phyloP scores from a whole-genome alignment of 164 flowering plant genomes.

The Berberis thunbergii region DNA sequence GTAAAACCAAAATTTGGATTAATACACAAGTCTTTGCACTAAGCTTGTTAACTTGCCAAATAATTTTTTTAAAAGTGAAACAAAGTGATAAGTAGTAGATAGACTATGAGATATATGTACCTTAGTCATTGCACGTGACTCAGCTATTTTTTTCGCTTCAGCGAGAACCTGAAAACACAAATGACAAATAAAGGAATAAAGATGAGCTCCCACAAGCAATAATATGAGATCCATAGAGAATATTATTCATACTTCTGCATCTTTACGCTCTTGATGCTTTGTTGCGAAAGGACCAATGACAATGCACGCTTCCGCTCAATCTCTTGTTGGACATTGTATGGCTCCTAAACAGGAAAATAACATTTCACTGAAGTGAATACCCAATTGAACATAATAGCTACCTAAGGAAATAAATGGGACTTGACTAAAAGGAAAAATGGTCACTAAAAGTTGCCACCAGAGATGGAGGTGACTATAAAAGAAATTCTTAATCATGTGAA shows the following conservation, averaged over 20 bases:
- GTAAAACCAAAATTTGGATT: too few species aligned
- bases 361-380: not conserved
- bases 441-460: not conserved
- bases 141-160: slow-evolving; percentile 86
- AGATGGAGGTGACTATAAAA: not conserved
- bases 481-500: slow-evolving; percentile 12
- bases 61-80: not conserved
- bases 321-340: slow-evolving; percentile 68
- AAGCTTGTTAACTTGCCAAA: too few species aligned
- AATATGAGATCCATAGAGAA: not conserved
- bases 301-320: slow-evolving; percentile 87
- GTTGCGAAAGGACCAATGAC: slow-evolving; percentile 83
- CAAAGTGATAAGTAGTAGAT: not conserved
- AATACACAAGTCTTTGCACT: too few species aligned
- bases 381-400: not conserved
- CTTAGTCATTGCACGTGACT: slow-evolving; percentile 56
- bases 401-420: not conserved
- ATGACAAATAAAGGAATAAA: not conserved
- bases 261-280: slow-evolving; percentile 85
- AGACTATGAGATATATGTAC: slow-evolving; percentile 21
- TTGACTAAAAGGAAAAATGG: not conserved
- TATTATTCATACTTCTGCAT: slow-evolving; percentile 53
- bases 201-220: not conserved
- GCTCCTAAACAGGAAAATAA: slow-evolving; percentile 42
- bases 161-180: slow-evolving; percentile 59